Evolutionary conservation across 2,329 filamentous ascomycete species (phyloP), one percentile per base, ranked within the genome.

Genomic region (Teratosphaeria nubilosa): DNA sequence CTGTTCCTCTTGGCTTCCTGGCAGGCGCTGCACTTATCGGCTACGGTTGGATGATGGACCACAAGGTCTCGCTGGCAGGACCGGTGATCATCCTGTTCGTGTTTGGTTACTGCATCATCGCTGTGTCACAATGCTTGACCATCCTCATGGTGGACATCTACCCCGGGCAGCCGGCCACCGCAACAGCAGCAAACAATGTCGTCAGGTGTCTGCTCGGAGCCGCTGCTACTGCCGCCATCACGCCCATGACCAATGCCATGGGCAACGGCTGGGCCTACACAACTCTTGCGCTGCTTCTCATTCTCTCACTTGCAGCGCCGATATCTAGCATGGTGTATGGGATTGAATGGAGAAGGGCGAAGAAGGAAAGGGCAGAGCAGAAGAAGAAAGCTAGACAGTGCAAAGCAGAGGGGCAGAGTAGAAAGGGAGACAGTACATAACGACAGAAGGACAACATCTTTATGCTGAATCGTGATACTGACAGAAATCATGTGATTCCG

Each of bases 91-190:
- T 68, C 25, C 59, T 68, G 2, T 69, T 68, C 58, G 20, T 70
- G 25, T 52, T 69, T 16, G 69, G 67, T 27, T 72, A 74, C 54
- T 67, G 69, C 11, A 63, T 78, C 20, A 74, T 72, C 5, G 73
- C 72, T 0, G 70, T 72, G 0, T 78, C 74, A 55, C 76, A 78
- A 55, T 71, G 73, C 3, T 67, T 76, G 7, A 77, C 75, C 55
- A 78, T 78, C 0, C 65, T 82, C 31, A 68, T 79, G 45, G 69
- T 80, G 1, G 77, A 78, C 62, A 63, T 77, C 2, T 75, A 76
- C 56, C 75, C 74, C 0, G 70, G 63, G 10, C 67, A 70, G 34
- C 71, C 76, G 1, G 74, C 74, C 1, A 73, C 75, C 1, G 74
- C 74, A 0, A 76, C 75, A 3, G 76, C 76, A 4, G 73, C 75